Conservation (phyloP, 768 basidiomycete genomes). For the Hericium erinaceus region DNA sequence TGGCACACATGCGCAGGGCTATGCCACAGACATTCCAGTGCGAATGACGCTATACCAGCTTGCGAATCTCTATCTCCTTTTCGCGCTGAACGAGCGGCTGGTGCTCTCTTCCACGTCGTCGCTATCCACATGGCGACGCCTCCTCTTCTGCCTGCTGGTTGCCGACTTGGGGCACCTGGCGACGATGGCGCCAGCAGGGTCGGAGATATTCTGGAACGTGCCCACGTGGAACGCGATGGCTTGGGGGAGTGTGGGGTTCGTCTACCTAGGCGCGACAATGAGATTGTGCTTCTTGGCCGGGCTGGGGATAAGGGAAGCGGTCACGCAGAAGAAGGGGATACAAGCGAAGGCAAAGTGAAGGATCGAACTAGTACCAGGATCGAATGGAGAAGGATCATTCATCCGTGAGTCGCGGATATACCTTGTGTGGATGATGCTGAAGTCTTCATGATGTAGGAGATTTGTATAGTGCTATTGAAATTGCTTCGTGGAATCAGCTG, state of each 20-base stretch:
- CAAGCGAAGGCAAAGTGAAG: too few species aligned
- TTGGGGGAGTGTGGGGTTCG: slow-evolving; percentile 47
- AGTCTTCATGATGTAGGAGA: too few species aligned
- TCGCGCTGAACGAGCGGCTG: slow-evolving; percentile 41
- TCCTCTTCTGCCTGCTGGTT: slow-evolving; percentile 35
- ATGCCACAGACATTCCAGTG: slow-evolving; percentile 20
- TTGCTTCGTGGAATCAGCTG: too few species aligned
- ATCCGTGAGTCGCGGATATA: too few species aligned
- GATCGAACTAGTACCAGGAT: too few species aligned
- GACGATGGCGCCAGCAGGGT: slow-evolving; percentile 35
- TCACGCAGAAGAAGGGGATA: neutral
- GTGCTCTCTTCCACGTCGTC: slow-evolving; percentile 36
- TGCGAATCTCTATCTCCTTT: slow-evolving; percentile 41
- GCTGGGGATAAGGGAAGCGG: slow-evolving; percentile 20
- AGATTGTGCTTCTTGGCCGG: slow-evolving; percentile 32
- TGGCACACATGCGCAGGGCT: neutral
- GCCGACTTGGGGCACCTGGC: slow-evolving; percentile 42
- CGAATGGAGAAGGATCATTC: too few species aligned
- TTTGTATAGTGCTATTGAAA: too few species aligned
- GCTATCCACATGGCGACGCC: slow-evolving; percentile 31
- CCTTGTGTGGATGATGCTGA: too few species aligned
- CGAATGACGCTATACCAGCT: slow-evolving; percentile 37
- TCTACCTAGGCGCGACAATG: slow-evolving; percentile 37
- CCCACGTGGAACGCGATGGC: slow-evolving; percentile 44
- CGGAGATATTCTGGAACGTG: slow-evolving; percentile 33